Percentiles rank a stretch among this genome's conserved stretches.
Conservation (phyloP, 179 eudicot genomes). For the Patellifolia procumbens region DNA sequence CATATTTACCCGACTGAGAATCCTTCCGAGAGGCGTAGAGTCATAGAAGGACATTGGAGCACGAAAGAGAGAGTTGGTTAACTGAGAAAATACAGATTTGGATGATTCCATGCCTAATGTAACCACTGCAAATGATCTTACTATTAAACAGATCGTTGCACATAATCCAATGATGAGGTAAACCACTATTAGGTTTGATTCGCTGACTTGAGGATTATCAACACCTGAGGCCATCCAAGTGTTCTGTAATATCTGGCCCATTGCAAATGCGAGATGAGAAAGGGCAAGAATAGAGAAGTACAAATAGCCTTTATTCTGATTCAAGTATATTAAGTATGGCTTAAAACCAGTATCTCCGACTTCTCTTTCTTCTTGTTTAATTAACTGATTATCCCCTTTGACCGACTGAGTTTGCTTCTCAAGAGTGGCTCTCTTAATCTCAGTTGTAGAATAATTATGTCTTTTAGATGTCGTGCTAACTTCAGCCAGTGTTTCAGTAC, state of each 20-base stretch:
- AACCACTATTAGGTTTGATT: constrained; percentile 53
- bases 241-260: constrained; percentile 59
- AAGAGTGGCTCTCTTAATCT: constrained; percentile 31
- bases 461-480: constrained; percentile 30
- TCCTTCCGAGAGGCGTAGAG: constrained; percentile 75
- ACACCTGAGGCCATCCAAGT: constrained; percentile 82
- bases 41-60: constrained; percentile 77
- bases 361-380: constrained; percentile 76
- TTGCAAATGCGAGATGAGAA: constrained; percentile 43
- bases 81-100: constrained; percentile 55
- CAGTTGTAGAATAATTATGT: constrained; percentile 33
- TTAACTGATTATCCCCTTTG: constrained; percentile 53
- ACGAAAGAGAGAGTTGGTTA: constrained; percentile 65
- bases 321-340: constrained; percentile 60
- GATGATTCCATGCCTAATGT: constrained; percentile 62
- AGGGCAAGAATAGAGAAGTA: constrained; percentile 47
- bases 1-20: constrained; percentile 56
- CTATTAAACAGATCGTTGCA: constrained; percentile 45
- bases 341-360: constrained; percentile 67
- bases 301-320: constrained; percentile 59
- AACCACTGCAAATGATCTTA: constrained; percentile 51
- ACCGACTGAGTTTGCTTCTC: constrained; percentile 35
- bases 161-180: constrained; percentile 58
- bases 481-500: constrained; percentile 48
- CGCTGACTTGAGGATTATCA: constrained; percentile 54